Percentiles rank a stretch among this genome's conserved stretches.
phyloP scores from a whole-genome alignment of 2,329 filamentous ascomycete genomes.

The Microdochium bolleyi region DNA sequence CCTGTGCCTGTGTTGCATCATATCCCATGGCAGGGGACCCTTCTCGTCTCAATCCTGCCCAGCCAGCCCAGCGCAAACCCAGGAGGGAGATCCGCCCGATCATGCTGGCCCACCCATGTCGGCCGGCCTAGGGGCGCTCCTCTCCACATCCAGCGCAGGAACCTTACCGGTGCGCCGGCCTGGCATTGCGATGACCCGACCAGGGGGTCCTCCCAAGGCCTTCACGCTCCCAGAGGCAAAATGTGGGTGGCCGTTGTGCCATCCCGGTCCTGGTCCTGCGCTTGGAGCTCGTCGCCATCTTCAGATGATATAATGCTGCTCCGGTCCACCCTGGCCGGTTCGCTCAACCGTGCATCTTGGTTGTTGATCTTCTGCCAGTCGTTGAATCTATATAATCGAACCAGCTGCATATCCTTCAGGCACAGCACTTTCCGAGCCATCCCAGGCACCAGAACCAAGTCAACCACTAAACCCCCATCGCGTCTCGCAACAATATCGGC shows the following conservation, averaged over 20 bases:
- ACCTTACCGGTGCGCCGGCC: slow-evolving; percentile 33
- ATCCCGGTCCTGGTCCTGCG: slow-evolving; percentile 21
- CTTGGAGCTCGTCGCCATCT: slow-evolving; percentile 26
- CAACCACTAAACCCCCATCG: no score
- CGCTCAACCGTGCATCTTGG: not conserved
- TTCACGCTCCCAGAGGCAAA: not conserved
- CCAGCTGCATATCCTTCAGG: not conserved
- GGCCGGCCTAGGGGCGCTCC: slow-evolving; percentile 6
- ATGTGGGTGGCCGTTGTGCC: slow-evolving; percentile 10
- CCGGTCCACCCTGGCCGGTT: slow-evolving; percentile 24
- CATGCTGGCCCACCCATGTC: not conserved
- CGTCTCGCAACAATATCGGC: no score
- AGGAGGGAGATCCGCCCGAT: slow-evolving; percentile 17
- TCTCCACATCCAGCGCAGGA: slow-evolving; percentile 33
- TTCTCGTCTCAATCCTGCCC: slow-evolving; percentile 44
- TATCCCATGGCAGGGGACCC: slow-evolving; percentile 26
- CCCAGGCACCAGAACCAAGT: not conserved
- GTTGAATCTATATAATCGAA: not conserved
- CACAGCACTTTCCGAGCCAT: not conserved
- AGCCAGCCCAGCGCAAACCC: slow-evolving; percentile 27
- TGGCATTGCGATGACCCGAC: slow-evolving; percentile 29
- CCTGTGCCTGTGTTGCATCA: slow-evolving; percentile 32
- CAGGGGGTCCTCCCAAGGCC: not conserved
- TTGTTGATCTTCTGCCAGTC: not conserved
- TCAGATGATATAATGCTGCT: slow-evolving; percentile 40